Evolutionary conservation across 129 eudicot genomes (phyloP).

Genomic region (Apium graveolens): DNA sequence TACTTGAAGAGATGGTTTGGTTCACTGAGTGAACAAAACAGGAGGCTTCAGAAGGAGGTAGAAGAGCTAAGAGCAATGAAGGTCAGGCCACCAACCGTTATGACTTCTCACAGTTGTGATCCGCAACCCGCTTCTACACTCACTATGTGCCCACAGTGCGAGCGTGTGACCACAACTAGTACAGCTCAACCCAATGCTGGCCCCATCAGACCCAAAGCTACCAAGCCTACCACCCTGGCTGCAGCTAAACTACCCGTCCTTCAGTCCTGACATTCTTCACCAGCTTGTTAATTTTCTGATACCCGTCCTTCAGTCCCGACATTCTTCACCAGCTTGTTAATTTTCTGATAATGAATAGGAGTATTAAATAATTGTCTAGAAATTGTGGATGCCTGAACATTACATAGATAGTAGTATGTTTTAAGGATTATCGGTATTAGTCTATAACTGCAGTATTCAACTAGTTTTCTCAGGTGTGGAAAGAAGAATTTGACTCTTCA

Average conservation of each 20-base stretch:
- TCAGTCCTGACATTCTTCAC: conserved; percentile 19
- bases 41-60: conserved; percentile 39
- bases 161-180: conserved; percentile 33
- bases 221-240: conserved; percentile 7
- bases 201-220: conserved; percentile 8
- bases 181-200: conserved; percentile 11
- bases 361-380: not conserved
- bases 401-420: not conserved
- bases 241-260: conserved; percentile 11
- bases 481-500: not conserved
- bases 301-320: conserved; percentile 15
- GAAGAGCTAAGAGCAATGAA: conserved; percentile 42
- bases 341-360: not conserved
- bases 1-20: conserved; percentile 49
- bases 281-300: conserved; percentile 19
- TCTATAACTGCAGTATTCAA: not conserved
- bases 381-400: not conserved
- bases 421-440: not conserved
- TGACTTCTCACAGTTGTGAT: conserved; percentile 21
- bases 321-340: conserved; percentile 25
- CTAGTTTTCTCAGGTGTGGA: not conserved
- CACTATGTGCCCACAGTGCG: conserved; percentile 46
- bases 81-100: conserved; percentile 18
- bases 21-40: conserved; percentile 40
- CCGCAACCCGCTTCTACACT: conserved; percentile 34